Evolutionary conservation across 192 early-diverging fungal species (phyloP), one percentile per base, ranked within the genome.

Genomic region (Dimargaris verticillata): DNA sequence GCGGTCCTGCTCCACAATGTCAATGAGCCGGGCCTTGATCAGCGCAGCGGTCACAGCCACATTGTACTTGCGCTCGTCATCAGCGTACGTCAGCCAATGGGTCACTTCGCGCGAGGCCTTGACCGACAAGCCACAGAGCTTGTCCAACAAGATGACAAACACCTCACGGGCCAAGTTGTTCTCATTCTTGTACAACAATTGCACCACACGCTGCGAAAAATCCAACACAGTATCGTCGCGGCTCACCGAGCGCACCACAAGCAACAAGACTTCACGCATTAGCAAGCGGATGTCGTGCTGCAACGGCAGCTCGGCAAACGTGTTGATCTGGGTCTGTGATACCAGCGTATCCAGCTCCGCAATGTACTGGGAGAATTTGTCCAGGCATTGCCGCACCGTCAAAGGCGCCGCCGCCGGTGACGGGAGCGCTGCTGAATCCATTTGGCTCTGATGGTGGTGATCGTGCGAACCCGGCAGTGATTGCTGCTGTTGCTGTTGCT

Each of bases 11-110:
- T 97, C 94, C 5, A 72, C 70, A 15, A 87, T 60, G 48, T 76
- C 78, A 14, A 99, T 72, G 26, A 99, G 72, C 0, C 84, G 74
- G 14, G 85, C 83, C 60, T 85, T 83, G 63, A 95, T 83, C 44
- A 99, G 74, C 10, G 85, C 80, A 20, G 88, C 70, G 0, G 90
- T 88, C 0, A 88, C 88, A 12, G 84, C 78, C 2, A 95, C 89
- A 61, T 89, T 91, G 64, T 83, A 87, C 68, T 95, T 92, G 64
- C 92, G 88, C 70, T 95, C 95, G 64, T 99, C 96, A 60, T 93
- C 90, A 3, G 87, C 82, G 72, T 89, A 93, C 25, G 92, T 77
- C 20, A 99, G 69, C 96, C 96, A 99, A 38, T 80, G 80, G 13
- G 80, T 86, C 28, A 97, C 87, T 67, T 97, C 91, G 58, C 85